Percentiles rank a stretch among this genome's conserved stretches.
These are phyloP conservation scores for Tolypocladium capitatum DNA, from an alignment of 2,329 filamentous ascomycete genomes.

Conservation along the genomic window DNA sequence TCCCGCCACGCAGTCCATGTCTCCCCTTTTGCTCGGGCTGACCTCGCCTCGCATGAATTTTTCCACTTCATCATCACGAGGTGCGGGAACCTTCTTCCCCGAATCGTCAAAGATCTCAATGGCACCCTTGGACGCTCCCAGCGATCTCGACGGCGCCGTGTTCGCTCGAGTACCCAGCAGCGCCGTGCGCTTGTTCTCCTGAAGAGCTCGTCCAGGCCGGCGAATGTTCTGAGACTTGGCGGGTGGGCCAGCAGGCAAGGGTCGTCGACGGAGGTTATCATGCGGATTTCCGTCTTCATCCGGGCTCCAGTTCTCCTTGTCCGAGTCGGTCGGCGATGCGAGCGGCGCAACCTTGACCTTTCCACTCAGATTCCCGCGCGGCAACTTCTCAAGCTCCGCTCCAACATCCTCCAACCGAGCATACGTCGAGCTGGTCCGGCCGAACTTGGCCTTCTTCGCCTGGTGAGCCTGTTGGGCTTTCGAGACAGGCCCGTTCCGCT, in stretches of 20 bases:
- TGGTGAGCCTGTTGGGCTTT: conserved; percentile 18
- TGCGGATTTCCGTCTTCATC: conserved; percentile 31
- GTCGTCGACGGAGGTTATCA: conserved; percentile 17
- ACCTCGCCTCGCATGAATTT: conserved; percentile 57
- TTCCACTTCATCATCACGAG: conserved; percentile 47
- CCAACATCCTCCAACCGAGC: conserved; percentile 41
- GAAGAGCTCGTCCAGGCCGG: conserved; percentile 26
- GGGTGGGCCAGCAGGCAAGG: conserved; percentile 19
- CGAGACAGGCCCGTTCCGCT: conserved; percentile 44
- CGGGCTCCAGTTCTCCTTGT: conserved; percentile 85
- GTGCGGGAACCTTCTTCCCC: conserved; percentile 5
- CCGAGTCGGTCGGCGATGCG: conserved; percentile 50
- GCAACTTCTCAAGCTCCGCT: conserved; percentile 13
- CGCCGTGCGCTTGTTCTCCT: conserved; percentile 23
- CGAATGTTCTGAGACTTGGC: conserved; percentile 21
- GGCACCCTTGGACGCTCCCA: conserved; percentile 17
- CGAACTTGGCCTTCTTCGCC: conserved; percentile 50
- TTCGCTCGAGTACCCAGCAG: conserved; percentile 24
- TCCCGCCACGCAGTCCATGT: conserved; percentile 83
- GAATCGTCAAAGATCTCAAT: conserved; percentile 41
- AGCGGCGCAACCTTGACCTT: conserved; percentile 27
- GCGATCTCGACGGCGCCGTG: conserved; percentile 25
- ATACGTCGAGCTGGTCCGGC: conserved; percentile 47
- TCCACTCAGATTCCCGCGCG: conserved; percentile 9
- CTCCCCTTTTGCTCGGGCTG: conserved; percentile 60